Conservation (phyloP, 345 rosid species). For the Turnera subulata region DNA sequence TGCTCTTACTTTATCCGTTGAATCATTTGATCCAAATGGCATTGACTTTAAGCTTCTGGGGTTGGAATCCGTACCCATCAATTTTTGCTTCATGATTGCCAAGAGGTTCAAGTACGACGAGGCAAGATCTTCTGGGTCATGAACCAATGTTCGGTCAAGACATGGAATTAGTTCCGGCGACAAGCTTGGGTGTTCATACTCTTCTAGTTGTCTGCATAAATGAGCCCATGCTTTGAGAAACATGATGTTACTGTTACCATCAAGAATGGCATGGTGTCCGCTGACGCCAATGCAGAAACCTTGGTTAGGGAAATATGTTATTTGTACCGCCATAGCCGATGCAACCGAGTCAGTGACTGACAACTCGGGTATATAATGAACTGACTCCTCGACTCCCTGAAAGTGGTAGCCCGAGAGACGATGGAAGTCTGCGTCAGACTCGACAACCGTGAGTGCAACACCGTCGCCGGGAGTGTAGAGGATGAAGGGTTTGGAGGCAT, state of each 20-base stretch:
- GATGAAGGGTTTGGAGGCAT: constrained; percentile 23
- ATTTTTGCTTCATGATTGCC: not conserved
- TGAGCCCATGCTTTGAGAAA: constrained; percentile 25
- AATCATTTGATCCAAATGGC: not conserved
- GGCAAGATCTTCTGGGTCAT: constrained; percentile 17
- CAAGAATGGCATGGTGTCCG: constrained; percentile 11
- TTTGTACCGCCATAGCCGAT: constrained; percentile 7
- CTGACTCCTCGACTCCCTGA: constrained; percentile 22
- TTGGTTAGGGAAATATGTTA: constrained; percentile 17
- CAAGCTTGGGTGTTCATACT: not conserved
- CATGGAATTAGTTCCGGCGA: constrained; percentile 14
- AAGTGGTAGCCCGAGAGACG: constrained; percentile 18
- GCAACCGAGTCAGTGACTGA: constrained; percentile 13
- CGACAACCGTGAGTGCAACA: constrained; percentile 37
- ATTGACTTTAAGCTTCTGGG: constrained; percentile 8
- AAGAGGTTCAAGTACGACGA: not conserved
- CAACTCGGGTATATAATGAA: constrained; percentile 31
- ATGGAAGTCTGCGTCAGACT: constrained; percentile 26
- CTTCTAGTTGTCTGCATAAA: constrained; percentile 1
- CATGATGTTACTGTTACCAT: constrained; percentile 2
- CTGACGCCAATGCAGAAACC: constrained; percentile 15
- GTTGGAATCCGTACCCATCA: not conserved
- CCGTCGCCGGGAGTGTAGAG: constrained; percentile 17
- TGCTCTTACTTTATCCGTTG: constrained; percentile 12
- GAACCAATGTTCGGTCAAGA: constrained; percentile 20